Evolutionary conservation across 169 alveolate genomes (phyloP), one percentile per base, ranked within the genome.

Genomic region (Plasmodium gonderi): DNA sequence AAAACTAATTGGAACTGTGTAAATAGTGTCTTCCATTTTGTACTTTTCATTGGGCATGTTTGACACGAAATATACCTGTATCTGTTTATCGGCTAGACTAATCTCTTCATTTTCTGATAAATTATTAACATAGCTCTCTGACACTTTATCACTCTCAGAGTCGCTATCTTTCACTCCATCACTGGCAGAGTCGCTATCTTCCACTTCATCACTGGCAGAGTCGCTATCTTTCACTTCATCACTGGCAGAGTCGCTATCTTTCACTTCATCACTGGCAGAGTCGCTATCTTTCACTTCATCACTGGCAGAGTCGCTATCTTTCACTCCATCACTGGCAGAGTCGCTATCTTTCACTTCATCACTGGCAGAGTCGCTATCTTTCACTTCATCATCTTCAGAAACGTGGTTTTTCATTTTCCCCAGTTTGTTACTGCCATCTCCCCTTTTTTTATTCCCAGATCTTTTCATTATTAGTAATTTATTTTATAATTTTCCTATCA

Each of bases 1-100:
- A 79, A 87, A 87, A 20, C 45, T 60, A 23, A 79, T 44, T 60
- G 93, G 93, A 42, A 87, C 44, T 14, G 93, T 87, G 79, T 87
- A 87, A 26, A 44, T 87, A 29, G 67, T 75, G 49, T 77, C 79
- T 26, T 76, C 93, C 23, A 87, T 87, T 77, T 87, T 60, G 47
- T 76, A 87, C 79, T 87, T 77, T 26, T 76, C 90, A 74, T 87
- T 45, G 29, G 44, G n/a, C 45, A 87, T 45, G 49, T 87, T 44
- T 45, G 93, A 31, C 3, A 40, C 45, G 47, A 87, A 87, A 54
- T 38, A 76, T 87, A 87, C 68, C 36, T 87, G 93, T 60, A 87
- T 76, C 47, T 87, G 78, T 64, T 83, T 83, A 14, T 83, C 85
- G 29, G 65, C 72, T 20, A 5, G 38, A 36, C 4, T 23, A 3